Conservation (phyloP, 345 rosid species). For the Theobroma cacao region DNA sequence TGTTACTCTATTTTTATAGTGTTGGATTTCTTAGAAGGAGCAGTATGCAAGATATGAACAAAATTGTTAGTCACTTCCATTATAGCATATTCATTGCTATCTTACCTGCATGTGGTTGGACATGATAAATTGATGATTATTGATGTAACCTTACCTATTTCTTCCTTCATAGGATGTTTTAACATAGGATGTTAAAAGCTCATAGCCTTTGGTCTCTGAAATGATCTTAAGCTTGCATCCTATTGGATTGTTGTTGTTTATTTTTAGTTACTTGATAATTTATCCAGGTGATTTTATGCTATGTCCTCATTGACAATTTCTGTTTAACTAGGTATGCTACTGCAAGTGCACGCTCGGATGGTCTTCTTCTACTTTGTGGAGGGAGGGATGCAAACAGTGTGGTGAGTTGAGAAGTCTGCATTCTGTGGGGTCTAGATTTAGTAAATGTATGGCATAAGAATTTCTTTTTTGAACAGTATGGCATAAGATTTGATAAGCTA, state of each 20-base stretch:
- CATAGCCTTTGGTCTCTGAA: background rate
- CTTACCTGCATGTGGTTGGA: background rate
- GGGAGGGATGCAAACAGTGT: constrained; percentile 97
- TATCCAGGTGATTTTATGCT: background rate
- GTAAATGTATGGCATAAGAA: background rate
- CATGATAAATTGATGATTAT: background rate
- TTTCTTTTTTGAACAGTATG: background rate
- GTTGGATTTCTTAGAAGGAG: background rate
- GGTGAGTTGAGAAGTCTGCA: constrained; percentile 47
- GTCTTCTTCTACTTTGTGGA: constrained; percentile 98
- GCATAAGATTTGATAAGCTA: background rate
- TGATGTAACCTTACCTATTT: background rate
- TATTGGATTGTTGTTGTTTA: background rate
- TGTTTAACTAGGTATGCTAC: constrained; percentile 84
- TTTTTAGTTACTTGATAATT: background rate
- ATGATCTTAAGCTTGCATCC: background rate
- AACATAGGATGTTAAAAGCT: background rate
- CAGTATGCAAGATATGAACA: background rate
- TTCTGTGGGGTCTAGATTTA: constrained; percentile 1
- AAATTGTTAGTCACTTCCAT: background rate
- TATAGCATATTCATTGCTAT: background rate
- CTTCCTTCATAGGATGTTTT: background rate
- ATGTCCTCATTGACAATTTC: constrained; percentile 14
- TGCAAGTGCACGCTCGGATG: constrained; percentile 99
- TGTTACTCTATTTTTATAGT: background rate